phyloP scores from a whole-genome alignment of 345 rosid species.

The Capsella bursapastoris region DNA sequence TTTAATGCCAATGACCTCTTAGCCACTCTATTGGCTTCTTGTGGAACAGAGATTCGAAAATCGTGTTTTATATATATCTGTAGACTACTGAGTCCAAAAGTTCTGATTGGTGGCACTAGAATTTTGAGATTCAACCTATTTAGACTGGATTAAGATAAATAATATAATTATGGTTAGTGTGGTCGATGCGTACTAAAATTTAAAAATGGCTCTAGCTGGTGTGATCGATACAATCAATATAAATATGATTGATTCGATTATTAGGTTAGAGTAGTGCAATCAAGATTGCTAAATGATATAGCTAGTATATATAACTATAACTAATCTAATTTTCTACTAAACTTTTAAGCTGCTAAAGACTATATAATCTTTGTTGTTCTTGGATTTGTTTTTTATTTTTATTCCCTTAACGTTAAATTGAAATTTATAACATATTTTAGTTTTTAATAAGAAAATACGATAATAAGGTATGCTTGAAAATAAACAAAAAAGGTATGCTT shows the following conservation, averaged over 20 bases:
- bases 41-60: neutral
- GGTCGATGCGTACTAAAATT: neutral
- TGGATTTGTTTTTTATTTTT: no score
- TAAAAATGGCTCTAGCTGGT: slow-evolving; percentile 4
- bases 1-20: neutral
- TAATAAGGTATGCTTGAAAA: no score
- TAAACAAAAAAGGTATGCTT: no score
- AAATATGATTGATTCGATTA: neutral
- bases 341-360: no score
- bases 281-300: no score
- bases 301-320: no score
- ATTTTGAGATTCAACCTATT: slow-evolving; percentile 12
- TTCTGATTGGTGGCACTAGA: neutral
- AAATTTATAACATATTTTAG: no score
- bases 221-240: slow-evolving; percentile 19
- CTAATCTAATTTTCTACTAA: no score
- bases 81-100: neutral
- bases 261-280: no score
- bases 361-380: no score
- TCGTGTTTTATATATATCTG: neutral
- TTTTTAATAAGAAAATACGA: no score
- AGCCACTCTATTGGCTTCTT: slow-evolving; percentile 10
- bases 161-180: slow-evolving; percentile 1
- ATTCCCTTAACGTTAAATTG: no score
- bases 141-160: neutral